Evolutionary conservation across 2,329 filamentous ascomycete genomes (phyloP), one percentile per base, ranked within the genome.

Genomic region (Hirsutella rhossiliensis): DNA sequence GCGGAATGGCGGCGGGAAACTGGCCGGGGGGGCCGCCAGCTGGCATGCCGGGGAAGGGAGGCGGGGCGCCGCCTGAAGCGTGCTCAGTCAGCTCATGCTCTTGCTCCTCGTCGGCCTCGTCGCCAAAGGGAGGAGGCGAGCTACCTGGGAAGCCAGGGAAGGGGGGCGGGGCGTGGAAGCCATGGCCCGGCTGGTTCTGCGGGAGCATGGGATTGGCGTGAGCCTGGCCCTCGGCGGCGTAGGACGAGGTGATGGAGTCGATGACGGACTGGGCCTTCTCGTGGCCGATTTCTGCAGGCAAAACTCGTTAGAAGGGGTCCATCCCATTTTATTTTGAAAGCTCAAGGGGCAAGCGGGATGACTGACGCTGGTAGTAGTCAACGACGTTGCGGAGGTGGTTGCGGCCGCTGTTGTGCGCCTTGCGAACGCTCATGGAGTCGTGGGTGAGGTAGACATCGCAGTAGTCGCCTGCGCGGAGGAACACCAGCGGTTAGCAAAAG

Each of bases 381-480:
- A 96, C 84, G 28, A 98, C 92, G 65, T 98, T 98, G 59, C 92
- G 86, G 50, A 98, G 71, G 62, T 98, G 92, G 70, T 98, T 98
- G 57, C 90, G 81, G 50, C 92, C 92, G 62, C 80, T 84, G 73
- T 98, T 98, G 68, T 98, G 92, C 41, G 92, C 92, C 72, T 97
- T 97, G 57, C 92, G 89, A 67, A 98, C 92, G 68, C 88, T 95
- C 90, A 97, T 97, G 39, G 88, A 95, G 75, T 98, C 92, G 76
- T 98, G 92, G 54, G 92, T 98, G 56, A 98, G 84, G 76, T 98
- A 98, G 66, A 98, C 92, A 84, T 98, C 92, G 78, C 92, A 98
- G 69, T 98, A 98, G 66, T 98, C 92, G 75, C 89, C 66, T 68
- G n/a, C n/a, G n/a, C n/a, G 36, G n/a, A 11, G 5, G 34, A 37